Percentiles rank a stretch among this genome's conserved stretches.
Conservation (phyloP, 177 flowering plant species). For the Vitis hybrid region DNA sequence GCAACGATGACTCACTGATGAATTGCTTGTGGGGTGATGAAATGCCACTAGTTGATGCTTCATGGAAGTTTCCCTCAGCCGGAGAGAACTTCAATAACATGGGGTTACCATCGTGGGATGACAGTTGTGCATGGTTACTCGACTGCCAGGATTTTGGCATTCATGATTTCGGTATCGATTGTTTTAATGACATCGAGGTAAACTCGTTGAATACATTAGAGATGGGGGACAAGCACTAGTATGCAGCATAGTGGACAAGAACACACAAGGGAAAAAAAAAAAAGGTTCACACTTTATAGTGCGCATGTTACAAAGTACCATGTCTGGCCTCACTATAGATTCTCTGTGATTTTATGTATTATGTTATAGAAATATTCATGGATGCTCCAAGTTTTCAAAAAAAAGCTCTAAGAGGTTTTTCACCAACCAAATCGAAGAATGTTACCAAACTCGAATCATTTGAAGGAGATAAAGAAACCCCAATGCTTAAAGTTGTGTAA, state of each 20-base stretch:
- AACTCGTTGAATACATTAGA: slow-evolving; percentile 22
- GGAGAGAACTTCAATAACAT: background rate
- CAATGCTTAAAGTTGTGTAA: slow-evolving; percentile 10
- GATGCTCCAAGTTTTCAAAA: slow-evolving; percentile 12
- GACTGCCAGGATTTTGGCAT: slow-evolving; percentile 61
- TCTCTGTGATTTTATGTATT: slow-evolving; percentile 1
- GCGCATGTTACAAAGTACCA: slow-evolving; percentile 13
- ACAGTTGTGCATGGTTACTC: slow-evolving; percentile 39
- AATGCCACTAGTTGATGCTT: slow-evolving; percentile 19
- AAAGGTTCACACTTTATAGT: background rate
- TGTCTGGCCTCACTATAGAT: slow-evolving; percentile 5
- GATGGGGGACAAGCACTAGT: slow-evolving; percentile 18
- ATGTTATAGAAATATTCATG: slow-evolving; percentile 8
- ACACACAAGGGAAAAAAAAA: too few relatives aligned
- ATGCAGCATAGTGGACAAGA: background rate
- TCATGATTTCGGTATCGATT: slow-evolving; percentile 58
- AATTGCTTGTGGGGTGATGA: slow-evolving; percentile 39
- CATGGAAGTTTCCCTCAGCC: slow-evolving; percentile 28
- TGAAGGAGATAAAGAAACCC: slow-evolving; percentile 3
- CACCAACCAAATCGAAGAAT: slow-evolving; percentile 19
- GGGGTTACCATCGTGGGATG: slow-evolving; percentile 31
- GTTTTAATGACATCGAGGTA: slow-evolving; percentile 32
- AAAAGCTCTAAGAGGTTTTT: slow-evolving; percentile 13
- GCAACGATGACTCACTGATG: slow-evolving; percentile 32
- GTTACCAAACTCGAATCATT: slow-evolving; percentile 2